Base-by-base conservation (phyloP, 306 rosid species). In the Chamaecrista fasciculata region DNA sequence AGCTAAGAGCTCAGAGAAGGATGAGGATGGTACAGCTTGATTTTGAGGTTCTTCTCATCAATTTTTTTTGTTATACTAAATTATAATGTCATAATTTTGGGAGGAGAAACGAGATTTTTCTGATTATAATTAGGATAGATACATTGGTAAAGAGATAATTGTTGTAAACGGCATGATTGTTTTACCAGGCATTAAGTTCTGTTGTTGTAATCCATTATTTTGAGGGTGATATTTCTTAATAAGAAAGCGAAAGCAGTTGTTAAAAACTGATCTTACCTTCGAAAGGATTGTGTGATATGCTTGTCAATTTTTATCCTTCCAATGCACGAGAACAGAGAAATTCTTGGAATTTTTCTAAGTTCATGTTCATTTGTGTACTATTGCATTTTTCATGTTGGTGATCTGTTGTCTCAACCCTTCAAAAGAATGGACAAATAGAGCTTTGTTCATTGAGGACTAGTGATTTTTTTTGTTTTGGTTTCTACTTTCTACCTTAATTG, bases 161-260 rank as follows among this genome's bases (percentile, higher is more conserved):
- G 36, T 5, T 5, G 6, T 33, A 33, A 33, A 2, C 36, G 6
- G 28, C 57, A 70, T 78, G 78, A 66, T 74, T 70, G 42, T 57
- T 81, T 56, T 14, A 28, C 73, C n/a, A n/a, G 65, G 48, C 63
- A 20, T 47, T 64, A 8, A 14, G 49, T 64, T 40, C 51, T 80
- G 36, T 77, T 74, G 78, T 75, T 75, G 81, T 75, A 74, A 66
- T 78, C 65, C 66, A 62, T 64, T 50, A 31, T 12, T 60, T 15
- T 58, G 36, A 23, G 15, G 15, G 36, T 19, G 34, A 60, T 59
- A 40, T 52, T 69, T 47, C 66, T 59, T 4, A 60, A 37, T 61
- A 33, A 61, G 39, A 37, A 61, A 61, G 67, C 6, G 67, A 18
- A 31, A 21, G 14, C 33, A 61, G 28, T 33, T 33, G 36, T 4